A percentile compares a stretch with the other conserved stretches of the same genome.
Evolutionary conservation across 768 basidiomycete genomes (phyloP).

Genomic region (Chiua virens): DNA sequence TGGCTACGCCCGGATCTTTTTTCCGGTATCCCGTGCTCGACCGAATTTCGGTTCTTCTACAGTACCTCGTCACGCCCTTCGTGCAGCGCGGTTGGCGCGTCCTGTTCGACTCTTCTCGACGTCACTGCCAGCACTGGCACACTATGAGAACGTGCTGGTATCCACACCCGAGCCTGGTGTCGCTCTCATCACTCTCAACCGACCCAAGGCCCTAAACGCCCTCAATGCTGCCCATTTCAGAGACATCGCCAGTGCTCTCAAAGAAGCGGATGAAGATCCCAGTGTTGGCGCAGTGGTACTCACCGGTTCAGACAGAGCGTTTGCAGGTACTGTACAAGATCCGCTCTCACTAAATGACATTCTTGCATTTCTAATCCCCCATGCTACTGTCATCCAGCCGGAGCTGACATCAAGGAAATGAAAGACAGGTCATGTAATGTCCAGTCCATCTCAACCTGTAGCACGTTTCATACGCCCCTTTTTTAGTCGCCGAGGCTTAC

Average conservation of each 20-base stretch:
- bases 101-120: conserved; percentile 26
- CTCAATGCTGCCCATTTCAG: conserved; percentile 76
- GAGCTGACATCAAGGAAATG: conserved; percentile 99
- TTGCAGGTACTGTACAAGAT: conserved; percentile 78
- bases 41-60: conserved; percentile 14
- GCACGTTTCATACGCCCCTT: not conserved
- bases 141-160: conserved; percentile 67
- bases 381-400: conserved; percentile 54
- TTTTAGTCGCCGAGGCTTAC: conserved; percentile 81
- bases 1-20: no score
- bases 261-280: conserved; percentile 67
- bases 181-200: conserved; percentile 82
- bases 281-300: conserved; percentile 82
- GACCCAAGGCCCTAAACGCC: conserved; percentile 90
- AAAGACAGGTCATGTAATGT: conserved; percentile 89
- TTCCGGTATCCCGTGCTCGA: no score
- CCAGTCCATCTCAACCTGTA: no score
- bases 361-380: not conserved
- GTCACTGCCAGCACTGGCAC: conserved; percentile 27
- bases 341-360: not conserved
- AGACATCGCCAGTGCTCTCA: conserved; percentile 79
- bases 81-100: conserved; percentile 1
- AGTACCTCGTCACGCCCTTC: conserved; percentile 4
- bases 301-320: conserved; percentile 90
- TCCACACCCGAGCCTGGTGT: conserved; percentile 68